Conservation (phyloP, 2,329 filamentous ascomycete genomes). For the Apiospora hydei region DNA sequence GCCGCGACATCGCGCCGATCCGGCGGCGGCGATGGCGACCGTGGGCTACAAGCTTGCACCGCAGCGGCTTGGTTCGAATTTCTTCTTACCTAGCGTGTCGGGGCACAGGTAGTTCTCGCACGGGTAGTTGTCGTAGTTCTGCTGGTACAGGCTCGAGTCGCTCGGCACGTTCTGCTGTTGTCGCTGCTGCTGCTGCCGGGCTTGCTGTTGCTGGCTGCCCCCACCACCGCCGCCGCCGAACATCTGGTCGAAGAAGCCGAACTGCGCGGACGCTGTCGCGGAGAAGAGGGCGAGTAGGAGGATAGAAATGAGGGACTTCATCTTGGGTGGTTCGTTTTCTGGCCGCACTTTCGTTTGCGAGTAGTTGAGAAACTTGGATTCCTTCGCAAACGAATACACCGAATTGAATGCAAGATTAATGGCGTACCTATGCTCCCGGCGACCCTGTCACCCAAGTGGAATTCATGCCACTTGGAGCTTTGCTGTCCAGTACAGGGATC, state of each 20-base stretch:
- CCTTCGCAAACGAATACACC: not conserved
- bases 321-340: slow-evolving; percentile 34
- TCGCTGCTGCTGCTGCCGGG: slow-evolving; percentile 64
- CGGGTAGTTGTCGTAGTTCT: slow-evolving; percentile 63
- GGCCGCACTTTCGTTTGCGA: too few species aligned
- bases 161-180: slow-evolving; percentile 80
- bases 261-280: slow-evolving; percentile 74
- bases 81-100: slow-evolving; percentile 70
- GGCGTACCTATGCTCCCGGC: not conserved
- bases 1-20: too few species aligned
- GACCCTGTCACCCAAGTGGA: not conserved
- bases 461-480: slow-evolving; percentile 21
- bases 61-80: too few species aligned
- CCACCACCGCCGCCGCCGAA: slow-evolving; percentile 66
- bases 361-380: not conserved
- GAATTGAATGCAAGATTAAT: not conserved
- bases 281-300: slow-evolving; percentile 66
- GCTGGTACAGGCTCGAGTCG: slow-evolving; percentile 77
- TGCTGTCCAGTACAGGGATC: slow-evolving; percentile 36
- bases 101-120: slow-evolving; percentile 96
- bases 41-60: too few species aligned
- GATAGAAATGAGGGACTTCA: slow-evolving; percentile 44
- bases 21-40: not conserved
- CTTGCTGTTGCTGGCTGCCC: slow-evolving; percentile 53
- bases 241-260: slow-evolving; percentile 99